Evolutionary conservation across 148 eudicot species (phyloP), one percentile per base, ranked within the genome.

Genomic region (Vaccinium vitisidaea): DNA sequence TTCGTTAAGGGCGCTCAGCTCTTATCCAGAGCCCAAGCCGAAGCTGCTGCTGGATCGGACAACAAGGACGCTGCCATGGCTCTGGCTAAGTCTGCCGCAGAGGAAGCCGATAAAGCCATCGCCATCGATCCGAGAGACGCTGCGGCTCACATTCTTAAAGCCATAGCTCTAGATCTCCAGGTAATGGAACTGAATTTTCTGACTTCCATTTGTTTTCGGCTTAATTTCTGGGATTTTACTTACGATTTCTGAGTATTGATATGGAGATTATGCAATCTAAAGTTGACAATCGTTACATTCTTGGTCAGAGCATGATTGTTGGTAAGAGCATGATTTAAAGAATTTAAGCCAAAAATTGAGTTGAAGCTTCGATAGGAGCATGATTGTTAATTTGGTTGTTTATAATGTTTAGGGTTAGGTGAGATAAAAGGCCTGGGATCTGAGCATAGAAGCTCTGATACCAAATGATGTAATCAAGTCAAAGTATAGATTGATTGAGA

Each of bases 1-100:
- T 95, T 95, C 89, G 92, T 95, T 82, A 69, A 39, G 25, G 98
- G 96, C 39, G 98, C 98, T 7, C 93, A 90, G 82, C 89, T 92
- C 61, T 88, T 95, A 48, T 63, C 91, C 50, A 89, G 85, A 15
- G 91, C 96, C 5, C 59, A 78, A 73, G 86, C 90, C 46, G 8
- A 50, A 25, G 15, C 46, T 43, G 46, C 46, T 43, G 46, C 80
- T 49, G 4, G 8, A 61, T 43, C 83, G 82, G 56, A 86, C 53
- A 43, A 50, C 32, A 30, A 55, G 3, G 89, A 83, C 55, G 32
- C 82, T 21, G 84, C 81, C 46, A 18, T 83, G 75, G 18, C 85
- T 58, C 80, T 88, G 2, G 94, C 96, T 54, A 86, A 88, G 63
- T 80, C 87, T 23, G 93, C 96, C 75, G 93, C 84, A 10, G 77